A percentile compares a stretch with the other conserved stretches of the same genome.
These are phyloP conservation scores for Plenodomus biglobosus DNA, from an alignment of 2,329 filamentous ascomycete species.

Conservation along the genomic window DNA sequence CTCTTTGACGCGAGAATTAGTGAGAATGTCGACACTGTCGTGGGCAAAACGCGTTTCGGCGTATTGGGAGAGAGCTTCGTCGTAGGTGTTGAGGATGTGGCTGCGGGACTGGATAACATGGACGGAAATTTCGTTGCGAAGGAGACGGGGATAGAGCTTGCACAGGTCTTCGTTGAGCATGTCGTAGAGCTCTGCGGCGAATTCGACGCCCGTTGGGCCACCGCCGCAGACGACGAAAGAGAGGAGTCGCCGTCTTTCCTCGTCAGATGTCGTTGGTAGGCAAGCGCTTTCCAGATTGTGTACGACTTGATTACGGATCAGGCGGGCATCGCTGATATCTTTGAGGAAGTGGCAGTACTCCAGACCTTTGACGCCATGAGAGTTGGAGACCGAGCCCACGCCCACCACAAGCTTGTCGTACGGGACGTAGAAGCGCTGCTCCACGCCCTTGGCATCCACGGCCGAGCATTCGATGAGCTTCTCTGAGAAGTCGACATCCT, in stretches of 20 bases:
- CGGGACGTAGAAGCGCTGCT: constrained; percentile 84
- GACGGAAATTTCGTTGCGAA: constrained; percentile 97
- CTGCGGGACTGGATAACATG: constrained; percentile 93
- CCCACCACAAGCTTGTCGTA: constrained; percentile 96
- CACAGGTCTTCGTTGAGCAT: constrained; percentile 93
- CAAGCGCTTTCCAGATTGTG: constrained; percentile 88
- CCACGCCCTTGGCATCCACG: constrained; percentile 68
- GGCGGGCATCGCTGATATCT: constrained; percentile 86
- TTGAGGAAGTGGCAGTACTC: constrained; percentile 95
- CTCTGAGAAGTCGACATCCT: constrained; percentile 87
- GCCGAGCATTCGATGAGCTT: constrained; percentile 88
- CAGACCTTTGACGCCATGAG: constrained; percentile 92
- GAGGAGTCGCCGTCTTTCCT: constrained; percentile 80
- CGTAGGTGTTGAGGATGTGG: constrained; percentile 97
- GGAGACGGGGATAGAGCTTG: constrained; percentile 71
- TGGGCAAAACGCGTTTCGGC: constrained; percentile 89
- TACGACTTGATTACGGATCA: constrained; percentile 85
- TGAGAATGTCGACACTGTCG: constrained; percentile 87
- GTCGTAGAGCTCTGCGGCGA: constrained; percentile 94
- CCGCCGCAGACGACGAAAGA: constrained; percentile 97
- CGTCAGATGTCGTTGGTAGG: constrained; percentile 86
- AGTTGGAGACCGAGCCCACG: constrained; percentile 89
- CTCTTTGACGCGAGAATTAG: constrained; percentile 90
- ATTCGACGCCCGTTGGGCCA: constrained; percentile 95
- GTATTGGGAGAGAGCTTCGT: constrained; percentile 89